These are phyloP conservation scores for Penicillium sp. DNA, from an alignment of 2,329 filamentous ascomycete species.

Conservation along the genomic window DNA sequence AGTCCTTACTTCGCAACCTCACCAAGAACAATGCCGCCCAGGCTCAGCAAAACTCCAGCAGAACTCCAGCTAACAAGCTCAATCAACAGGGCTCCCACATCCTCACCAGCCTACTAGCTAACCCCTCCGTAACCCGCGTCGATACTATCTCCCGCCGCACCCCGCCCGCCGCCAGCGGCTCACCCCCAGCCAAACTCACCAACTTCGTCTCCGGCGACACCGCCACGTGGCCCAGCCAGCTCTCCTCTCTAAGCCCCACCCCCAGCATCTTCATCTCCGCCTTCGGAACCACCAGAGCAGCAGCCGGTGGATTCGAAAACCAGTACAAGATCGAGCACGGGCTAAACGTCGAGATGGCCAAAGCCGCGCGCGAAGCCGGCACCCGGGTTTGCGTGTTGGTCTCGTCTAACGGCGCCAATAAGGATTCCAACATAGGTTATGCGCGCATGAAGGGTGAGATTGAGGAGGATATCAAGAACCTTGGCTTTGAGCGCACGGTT, in stretches of 20 bases:
- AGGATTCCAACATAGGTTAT: slow-evolving; percentile 54
- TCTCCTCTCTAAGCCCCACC: slow-evolving; percentile 53
- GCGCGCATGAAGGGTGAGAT: slow-evolving; percentile 79
- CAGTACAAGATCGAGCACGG: slow-evolving; percentile 89
- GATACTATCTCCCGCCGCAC: slow-evolving; percentile 47
- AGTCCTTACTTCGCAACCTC: neutral
- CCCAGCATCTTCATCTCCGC: slow-evolving; percentile 69
- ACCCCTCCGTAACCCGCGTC: slow-evolving; percentile 39
- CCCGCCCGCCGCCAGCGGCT: slow-evolving; percentile 42
- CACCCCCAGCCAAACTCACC: slow-evolving; percentile 58
- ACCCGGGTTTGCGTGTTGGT: slow-evolving; percentile 73
- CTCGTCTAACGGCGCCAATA: slow-evolving; percentile 55
- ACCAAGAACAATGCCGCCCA: slow-evolving; percentile 1
- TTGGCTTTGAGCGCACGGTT: slow-evolving; percentile 74
- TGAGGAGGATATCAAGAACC: slow-evolving; percentile 68
- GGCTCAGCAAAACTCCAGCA: slow-evolving; percentile 2
- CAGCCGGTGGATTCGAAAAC: slow-evolving; percentile 69
- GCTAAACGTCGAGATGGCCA: slow-evolving; percentile 74
- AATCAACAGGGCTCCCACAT: slow-evolving; percentile 67
- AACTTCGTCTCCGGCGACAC: slow-evolving; percentile 66
- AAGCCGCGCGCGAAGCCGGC: slow-evolving; percentile 68
- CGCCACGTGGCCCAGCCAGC: slow-evolving; percentile 61
- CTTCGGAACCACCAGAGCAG: slow-evolving; percentile 73
- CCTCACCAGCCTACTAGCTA: slow-evolving; percentile 52
- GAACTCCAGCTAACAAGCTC: slow-evolving; percentile 9